phyloP scores from a whole-genome alignment of 2,329 filamentous ascomycete species.

The Stachybotrys elegans region DNA sequence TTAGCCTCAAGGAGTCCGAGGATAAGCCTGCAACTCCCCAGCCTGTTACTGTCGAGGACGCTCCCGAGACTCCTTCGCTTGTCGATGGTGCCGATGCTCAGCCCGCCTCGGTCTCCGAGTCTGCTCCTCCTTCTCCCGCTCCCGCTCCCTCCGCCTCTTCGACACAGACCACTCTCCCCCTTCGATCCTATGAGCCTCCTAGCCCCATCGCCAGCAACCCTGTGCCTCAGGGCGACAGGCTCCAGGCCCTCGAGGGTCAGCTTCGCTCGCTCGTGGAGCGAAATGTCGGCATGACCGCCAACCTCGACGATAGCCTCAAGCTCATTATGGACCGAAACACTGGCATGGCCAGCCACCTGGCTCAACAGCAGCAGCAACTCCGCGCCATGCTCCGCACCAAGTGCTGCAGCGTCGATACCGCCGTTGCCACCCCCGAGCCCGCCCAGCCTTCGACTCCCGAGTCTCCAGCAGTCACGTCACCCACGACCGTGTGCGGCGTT shows the following conservation, averaged over 20 bases:
- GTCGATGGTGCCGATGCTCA: too few relatives aligned
- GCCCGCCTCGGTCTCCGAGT: not conserved
- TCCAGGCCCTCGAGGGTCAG: constrained; percentile 20
- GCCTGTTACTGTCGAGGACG: constrained; percentile 48
- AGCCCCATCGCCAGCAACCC: not conserved
- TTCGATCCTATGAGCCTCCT: constrained; percentile 12
- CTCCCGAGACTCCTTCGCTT: constrained; percentile 26
- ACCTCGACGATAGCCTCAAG: constrained; percentile 3
- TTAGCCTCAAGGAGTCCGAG: constrained; percentile 41
- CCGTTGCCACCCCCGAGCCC: not conserved
- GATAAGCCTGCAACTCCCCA: constrained; percentile 27
- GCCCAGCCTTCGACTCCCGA: constrained; percentile 1
- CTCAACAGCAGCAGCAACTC: not conserved
- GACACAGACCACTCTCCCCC: constrained; percentile 14
- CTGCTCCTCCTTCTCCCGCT: not conserved
- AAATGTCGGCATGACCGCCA: constrained; percentile 10
- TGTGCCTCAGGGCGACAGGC: constrained; percentile 13
- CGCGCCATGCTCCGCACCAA: not conserved
- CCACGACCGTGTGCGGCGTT: constrained; percentile 10
- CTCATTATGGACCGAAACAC: too few relatives aligned
- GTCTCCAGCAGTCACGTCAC: too few relatives aligned
- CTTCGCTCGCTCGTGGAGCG: constrained; percentile 20
- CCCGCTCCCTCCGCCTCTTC: constrained; percentile 3
- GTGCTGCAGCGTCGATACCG: not conserved
- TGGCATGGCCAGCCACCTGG: constrained; percentile 7